phyloP scores from a whole-genome alignment of 1,284 basidiomycete genomes.

The Ceratobasidium theobromae region DNA sequence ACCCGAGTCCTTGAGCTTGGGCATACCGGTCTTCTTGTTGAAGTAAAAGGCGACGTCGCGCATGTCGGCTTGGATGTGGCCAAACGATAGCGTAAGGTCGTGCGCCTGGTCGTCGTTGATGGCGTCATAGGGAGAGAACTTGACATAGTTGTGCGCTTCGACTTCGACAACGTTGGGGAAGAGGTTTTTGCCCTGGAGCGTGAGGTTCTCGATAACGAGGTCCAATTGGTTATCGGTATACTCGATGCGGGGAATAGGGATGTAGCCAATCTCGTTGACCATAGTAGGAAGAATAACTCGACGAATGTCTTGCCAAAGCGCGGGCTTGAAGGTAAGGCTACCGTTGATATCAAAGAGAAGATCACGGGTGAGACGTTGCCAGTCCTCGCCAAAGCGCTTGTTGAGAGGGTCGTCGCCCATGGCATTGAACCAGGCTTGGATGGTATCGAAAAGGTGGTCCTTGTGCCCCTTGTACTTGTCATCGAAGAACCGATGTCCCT shows the following conservation, averaged over 20 bases:
- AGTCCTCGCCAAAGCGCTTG: slow-evolving; percentile 77
- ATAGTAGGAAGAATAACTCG: slow-evolving; percentile 79
- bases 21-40: slow-evolving; percentile 73
- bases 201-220: slow-evolving; percentile 90
- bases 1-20: slow-evolving; percentile 85
- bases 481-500: slow-evolving; percentile 76
- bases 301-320: slow-evolving; percentile 82
- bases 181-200: slow-evolving; percentile 80
- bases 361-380: slow-evolving; percentile 76
- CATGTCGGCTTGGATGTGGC: slow-evolving; percentile 94
- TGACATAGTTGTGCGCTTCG: slow-evolving; percentile 81
- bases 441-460: slow-evolving; percentile 72
- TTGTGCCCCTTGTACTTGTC: slow-evolving; percentile 85
- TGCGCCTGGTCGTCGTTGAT: slow-evolving; percentile 65
- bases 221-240: slow-evolving; percentile 87
- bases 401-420: slow-evolving; percentile 86
- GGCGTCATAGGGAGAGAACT: slow-evolving; percentile 73
- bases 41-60: slow-evolving; percentile 90
- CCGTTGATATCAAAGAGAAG: slow-evolving; percentile 77
- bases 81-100: slow-evolving; percentile 68
- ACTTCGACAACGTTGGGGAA: slow-evolving; percentile 77
- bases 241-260: slow-evolving; percentile 91
- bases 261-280: slow-evolving; percentile 77
- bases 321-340: slow-evolving; percentile 84
- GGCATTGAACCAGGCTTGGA: slow-evolving; percentile 76